Percentiles rank a stretch among this genome's conserved stretches.
Conservation (phyloP, 2,329 filamentous ascomycete species). For the Talaromyces sp. region DNA sequence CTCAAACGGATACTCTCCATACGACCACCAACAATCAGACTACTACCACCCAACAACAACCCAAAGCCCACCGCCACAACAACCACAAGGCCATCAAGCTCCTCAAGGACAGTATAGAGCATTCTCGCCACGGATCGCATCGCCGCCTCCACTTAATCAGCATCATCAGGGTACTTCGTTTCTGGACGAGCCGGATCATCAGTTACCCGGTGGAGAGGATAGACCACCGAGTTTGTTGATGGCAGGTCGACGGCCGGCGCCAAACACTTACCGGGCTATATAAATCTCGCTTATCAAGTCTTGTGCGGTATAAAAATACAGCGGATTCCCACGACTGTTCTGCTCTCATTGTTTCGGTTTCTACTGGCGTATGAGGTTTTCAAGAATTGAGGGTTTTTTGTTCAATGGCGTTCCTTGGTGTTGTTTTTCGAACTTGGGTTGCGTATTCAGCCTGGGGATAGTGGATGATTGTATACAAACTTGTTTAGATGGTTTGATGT, state of each 20-base stretch:
- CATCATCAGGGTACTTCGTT: not conserved
- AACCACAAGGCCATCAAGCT: conserved; percentile 1
- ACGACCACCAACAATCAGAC: conserved; percentile 5
- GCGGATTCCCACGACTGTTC: not conserved
- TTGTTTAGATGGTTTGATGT: not conserved
- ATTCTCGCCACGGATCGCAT: conserved; percentile 14
- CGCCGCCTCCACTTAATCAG: conserved; percentile 5
- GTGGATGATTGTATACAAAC: not conserved
- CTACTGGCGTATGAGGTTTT: not conserved
- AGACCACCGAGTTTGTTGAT: conserved; percentile 43
- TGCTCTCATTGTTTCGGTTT: not conserved
- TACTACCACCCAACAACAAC: conserved; percentile 1
- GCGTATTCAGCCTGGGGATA: not conserved
- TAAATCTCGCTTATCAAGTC: conserved; percentile 21
- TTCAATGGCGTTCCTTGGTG: not conserved
- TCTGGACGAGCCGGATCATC: conserved; percentile 11
- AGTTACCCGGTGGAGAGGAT: conserved; percentile 20
- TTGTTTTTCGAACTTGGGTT: not conserved
- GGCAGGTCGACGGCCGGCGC: conserved; percentile 39
- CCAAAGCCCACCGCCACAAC: conserved; percentile 1
- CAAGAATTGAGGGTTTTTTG: not conserved
- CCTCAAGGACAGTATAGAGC: conserved; percentile 3
- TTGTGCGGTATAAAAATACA: not conserved
- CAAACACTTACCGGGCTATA: conserved; percentile 38
- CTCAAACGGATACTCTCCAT: conserved; percentile 12